A percentile compares a stretch with the other conserved stretches of the same genome.
These are phyloP conservation scores for Rhododendron ferrugineum DNA, from an alignment of 148 eudicot genomes.

Conservation along the genomic window DNA sequence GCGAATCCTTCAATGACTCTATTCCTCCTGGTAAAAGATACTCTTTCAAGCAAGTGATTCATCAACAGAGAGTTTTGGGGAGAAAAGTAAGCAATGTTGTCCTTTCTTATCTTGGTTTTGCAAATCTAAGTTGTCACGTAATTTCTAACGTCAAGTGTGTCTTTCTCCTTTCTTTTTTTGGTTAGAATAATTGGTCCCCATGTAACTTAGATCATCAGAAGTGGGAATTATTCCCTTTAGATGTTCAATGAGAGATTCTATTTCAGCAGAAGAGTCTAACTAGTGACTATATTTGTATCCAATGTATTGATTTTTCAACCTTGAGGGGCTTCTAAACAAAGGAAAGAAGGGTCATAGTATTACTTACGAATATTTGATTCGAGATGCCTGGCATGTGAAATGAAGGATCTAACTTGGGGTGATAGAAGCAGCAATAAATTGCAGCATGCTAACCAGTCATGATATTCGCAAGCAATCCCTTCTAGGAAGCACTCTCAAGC, in stretches of 20 bases:
- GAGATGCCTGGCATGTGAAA: background rate
- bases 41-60: conserved; percentile 77
- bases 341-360: background rate
- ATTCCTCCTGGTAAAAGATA: conserved; percentile 84
- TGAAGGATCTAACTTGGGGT: background rate
- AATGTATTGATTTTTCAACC: background rate
- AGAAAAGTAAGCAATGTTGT: conserved; percentile 51
- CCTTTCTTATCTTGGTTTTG: background rate
- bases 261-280: conserved; percentile 6
- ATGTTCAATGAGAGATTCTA: background rate
- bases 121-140: background rate
- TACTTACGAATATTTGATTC: background rate
- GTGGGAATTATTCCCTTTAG: background rate
- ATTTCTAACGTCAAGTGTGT: background rate
- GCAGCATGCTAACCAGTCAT: background rate
- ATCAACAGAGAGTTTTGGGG: conserved; percentile 54
- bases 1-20: conserved; percentile 58
- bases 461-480: background rate
- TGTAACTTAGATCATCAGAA: background rate
- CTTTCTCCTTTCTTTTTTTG: background rate
- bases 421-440: background rate
- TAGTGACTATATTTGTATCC: background rate
- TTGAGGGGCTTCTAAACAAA: background rate
- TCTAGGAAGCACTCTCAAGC: background rate
- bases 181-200: background rate